Conservation (phyloP, 768 basidiomycete species). For the Pulveroboletus frians region DNA sequence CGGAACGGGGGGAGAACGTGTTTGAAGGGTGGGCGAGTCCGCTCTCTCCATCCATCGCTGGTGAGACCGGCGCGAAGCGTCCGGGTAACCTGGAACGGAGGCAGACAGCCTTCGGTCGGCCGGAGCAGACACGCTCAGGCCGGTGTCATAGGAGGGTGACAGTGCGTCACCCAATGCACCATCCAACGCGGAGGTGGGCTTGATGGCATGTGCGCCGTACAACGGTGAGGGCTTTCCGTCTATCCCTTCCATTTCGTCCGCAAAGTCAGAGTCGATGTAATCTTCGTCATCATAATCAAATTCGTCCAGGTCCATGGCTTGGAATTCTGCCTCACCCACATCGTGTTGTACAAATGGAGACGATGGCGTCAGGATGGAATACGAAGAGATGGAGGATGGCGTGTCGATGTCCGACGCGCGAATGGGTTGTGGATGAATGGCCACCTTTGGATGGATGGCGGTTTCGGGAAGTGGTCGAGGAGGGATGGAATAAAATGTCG, state of each 20-base stretch:
- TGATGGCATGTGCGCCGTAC: constrained; percentile 23
- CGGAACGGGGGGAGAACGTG: constrained; percentile 2
- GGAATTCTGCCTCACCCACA: constrained; percentile 4
- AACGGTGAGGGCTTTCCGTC: constrained; percentile 20
- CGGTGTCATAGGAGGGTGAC: constrained; percentile 9
- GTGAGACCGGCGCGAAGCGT: constrained; percentile 19
- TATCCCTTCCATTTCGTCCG: constrained; percentile 30
- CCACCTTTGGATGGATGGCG: constrained; percentile 27
- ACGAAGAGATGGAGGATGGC: constrained; percentile 29
- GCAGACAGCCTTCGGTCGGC: constrained; percentile 30
- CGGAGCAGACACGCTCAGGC: constrained; percentile 8
- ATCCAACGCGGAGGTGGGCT: constrained; percentile 31
- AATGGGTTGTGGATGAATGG: constrained; percentile 19
- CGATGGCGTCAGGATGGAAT: constrained; percentile 28
- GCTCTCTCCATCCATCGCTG: constrained; percentile 18
- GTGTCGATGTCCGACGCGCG: constrained; percentile 27
- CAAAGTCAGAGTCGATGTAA: constrained; percentile 28
- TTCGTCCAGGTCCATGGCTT: constrained; percentile 29
- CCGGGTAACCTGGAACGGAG: constrained; percentile 29
- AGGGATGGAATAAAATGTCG: constrained; percentile 13
- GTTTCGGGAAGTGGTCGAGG: constrained; percentile 13
- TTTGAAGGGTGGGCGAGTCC: constrained; percentile 6
- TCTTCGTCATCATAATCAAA: constrained; percentile 32
- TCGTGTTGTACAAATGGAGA: constrained; percentile 26
- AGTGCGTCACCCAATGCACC: constrained; percentile 28